phyloP scores from a whole-genome alignment of 331 rosid genomes.

The Ulmus americana region DNA sequence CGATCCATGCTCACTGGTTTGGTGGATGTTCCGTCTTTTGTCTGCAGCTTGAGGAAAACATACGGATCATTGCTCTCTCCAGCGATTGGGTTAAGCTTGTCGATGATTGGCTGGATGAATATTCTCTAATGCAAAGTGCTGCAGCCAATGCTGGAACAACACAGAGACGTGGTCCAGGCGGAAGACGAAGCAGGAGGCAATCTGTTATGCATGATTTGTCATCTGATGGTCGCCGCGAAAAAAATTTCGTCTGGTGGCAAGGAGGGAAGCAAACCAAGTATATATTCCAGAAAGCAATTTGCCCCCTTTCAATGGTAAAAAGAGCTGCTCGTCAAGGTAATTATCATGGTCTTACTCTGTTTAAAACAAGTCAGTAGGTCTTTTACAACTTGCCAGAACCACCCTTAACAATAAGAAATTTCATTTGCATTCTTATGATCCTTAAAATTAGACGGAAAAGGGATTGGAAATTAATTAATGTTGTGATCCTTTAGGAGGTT shows the following conservation, averaged over 20 bases:
- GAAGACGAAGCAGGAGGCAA: slow-evolving; percentile 66
- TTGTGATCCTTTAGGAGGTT: slow-evolving; percentile 58
- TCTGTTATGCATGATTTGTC: slow-evolving; percentile 48
- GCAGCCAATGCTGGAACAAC: slow-evolving; percentile 46
- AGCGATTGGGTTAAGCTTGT: slow-evolving; percentile 80
- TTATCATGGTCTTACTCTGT: slow-evolving; percentile 1
- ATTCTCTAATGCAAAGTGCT: slow-evolving; percentile 50
- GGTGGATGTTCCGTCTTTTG: slow-evolving; percentile 20
- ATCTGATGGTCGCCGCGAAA: slow-evolving; percentile 36
- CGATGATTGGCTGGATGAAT: slow-evolving; percentile 67
- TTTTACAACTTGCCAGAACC: neutral
- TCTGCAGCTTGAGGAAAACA: slow-evolving; percentile 82
- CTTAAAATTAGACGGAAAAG: slow-evolving; percentile 1
- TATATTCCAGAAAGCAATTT: slow-evolving; percentile 69
- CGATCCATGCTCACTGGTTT: neutral
- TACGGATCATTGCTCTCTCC: slow-evolving; percentile 52
- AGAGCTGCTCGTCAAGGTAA: slow-evolving; percentile 89
- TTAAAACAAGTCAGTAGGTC: neutral
- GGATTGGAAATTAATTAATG: slow-evolving; percentile 11
- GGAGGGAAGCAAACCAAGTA: slow-evolving; percentile 63
- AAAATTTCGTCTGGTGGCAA: slow-evolving; percentile 64
- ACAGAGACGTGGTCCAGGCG: slow-evolving; percentile 62
- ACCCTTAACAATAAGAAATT: neutral
- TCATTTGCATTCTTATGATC: slow-evolving; percentile 1
- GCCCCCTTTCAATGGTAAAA: slow-evolving; percentile 49